These are phyloP conservation scores for Glebionis coronaria DNA, from an alignment of 129 eudicot genomes.

Conservation along the genomic window DNA sequence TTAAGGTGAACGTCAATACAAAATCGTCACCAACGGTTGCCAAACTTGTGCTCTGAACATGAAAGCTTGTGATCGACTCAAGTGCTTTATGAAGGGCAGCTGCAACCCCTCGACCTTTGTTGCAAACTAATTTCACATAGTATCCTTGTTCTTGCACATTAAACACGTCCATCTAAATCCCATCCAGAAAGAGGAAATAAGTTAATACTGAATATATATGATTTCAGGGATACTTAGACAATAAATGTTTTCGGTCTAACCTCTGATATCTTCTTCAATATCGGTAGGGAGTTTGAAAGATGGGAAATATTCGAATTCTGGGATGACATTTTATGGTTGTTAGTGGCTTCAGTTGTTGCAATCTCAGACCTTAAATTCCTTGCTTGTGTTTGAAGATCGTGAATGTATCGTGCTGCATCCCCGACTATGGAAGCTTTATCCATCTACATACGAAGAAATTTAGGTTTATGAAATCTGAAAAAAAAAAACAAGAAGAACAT, in stretches of 20 bases:
- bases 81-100: slow-evolving; percentile 48
- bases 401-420: slow-evolving; percentile 71
- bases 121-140: slow-evolving; percentile 45
- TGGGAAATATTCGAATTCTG: slow-evolving; percentile 21
- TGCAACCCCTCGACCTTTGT: slow-evolving; percentile 60
- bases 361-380: slow-evolving; percentile 52
- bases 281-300: slow-evolving; percentile 10
- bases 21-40: slow-evolving; percentile 45
- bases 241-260: slow-evolving; percentile 10
- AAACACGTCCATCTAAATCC: slow-evolving; percentile 49
- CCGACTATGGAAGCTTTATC: slow-evolving; percentile 88
- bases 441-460: slow-evolving; percentile 38
- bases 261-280: slow-evolving; percentile 42
- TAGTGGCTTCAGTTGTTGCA: slow-evolving; percentile 45
- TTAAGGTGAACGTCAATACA: slow-evolving; percentile 49
- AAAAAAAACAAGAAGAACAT: neutral
- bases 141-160: slow-evolving; percentile 63
- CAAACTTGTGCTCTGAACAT: slow-evolving; percentile 49
- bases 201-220: neutral
- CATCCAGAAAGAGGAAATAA: neutral
- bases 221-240: neutral
- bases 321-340: slow-evolving; percentile 4
- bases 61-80: slow-evolving; percentile 49
- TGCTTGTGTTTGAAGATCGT: slow-evolving; percentile 61
- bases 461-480: neutral